Percentiles rank a stretch among this genome's conserved stretches.
Conservation (phyloP, 2,329 filamentous ascomycete species). For the Leptographium procerum region DNA sequence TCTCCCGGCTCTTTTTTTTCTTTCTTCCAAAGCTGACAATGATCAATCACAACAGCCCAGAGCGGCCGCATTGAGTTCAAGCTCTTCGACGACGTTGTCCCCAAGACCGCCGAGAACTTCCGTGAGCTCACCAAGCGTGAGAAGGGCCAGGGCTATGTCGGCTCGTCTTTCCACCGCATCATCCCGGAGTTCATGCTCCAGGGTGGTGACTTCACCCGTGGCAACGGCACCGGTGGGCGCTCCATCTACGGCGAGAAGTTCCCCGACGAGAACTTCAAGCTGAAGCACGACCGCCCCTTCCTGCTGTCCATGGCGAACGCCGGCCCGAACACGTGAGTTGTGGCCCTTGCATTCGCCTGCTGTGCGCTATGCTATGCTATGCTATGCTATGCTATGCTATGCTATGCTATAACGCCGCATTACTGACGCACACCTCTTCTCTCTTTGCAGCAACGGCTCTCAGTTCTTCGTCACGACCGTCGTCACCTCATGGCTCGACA, state of each 20-base stretch:
- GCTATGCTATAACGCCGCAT: too few species aligned
- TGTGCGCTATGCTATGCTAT: too few species aligned
- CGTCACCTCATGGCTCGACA: slow-evolving; percentile 73
- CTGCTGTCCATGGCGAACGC: slow-evolving; percentile 93
- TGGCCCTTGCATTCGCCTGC: not conserved
- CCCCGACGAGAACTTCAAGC: slow-evolving; percentile 79
- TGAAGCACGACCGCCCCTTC: slow-evolving; percentile 63
- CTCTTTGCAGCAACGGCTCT: slow-evolving; percentile 68
- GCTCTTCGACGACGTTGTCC: slow-evolving; percentile 75
- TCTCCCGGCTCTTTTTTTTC: not conserved
- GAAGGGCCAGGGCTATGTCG: slow-evolving; percentile 74
- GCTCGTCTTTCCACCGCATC: slow-evolving; percentile 83
- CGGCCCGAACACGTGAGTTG: slow-evolving; percentile 71
- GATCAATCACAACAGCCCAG: slow-evolving; percentile 46
- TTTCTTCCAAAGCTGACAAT: not conserved
- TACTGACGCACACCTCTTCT: not conserved
- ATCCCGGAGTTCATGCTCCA: slow-evolving; percentile 93
- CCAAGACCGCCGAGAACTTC: slow-evolving; percentile 84
- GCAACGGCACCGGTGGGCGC: slow-evolving; percentile 82
- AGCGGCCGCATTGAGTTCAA: slow-evolving; percentile 67
- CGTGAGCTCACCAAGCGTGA: slow-evolving; percentile 68
- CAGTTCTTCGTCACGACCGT: slow-evolving; percentile 98
- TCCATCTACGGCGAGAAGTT: slow-evolving; percentile 97
- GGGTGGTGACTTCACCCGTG: slow-evolving; percentile 89
- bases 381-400: too few species aligned